Evolutionary conservation across 139 green algal species (phyloP).

Genomic region (Zygnema circumcarinatum): DNA sequence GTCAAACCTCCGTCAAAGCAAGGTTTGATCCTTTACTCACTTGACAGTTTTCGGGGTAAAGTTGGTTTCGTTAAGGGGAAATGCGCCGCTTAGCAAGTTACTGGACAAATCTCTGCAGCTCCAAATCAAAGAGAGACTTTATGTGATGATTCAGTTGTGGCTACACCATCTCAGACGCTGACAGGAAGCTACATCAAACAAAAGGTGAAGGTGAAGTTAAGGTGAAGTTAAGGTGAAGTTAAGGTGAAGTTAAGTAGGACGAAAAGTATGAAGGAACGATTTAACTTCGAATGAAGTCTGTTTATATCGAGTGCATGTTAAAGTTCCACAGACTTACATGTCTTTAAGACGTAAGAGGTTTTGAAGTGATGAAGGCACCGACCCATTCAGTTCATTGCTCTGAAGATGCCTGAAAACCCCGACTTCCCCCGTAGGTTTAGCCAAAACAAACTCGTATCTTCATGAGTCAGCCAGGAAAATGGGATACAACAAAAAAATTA

Average conservation of each 20-base stretch:
- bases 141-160: not conserved
- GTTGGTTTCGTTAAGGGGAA: not conserved
- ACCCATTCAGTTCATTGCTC: constrained; percentile 19
- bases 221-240: no score
- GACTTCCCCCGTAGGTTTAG: not conserved
- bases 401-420: constrained; percentile 17
- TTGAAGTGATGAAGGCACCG: not conserved
- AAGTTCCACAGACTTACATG: not conserved
- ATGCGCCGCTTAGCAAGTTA: not conserved
- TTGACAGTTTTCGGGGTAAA: not conserved
- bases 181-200: no score
- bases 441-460: not conserved
- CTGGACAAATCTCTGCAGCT: constrained; percentile 10
- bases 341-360: constrained; percentile 1
- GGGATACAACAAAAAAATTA: no score
- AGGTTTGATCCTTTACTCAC: no score
- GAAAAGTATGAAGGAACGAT: no score
- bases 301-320: no score
- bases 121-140: not conserved
- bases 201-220: no score
- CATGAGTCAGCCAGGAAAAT: no score
- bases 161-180: no score
- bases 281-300: no score
- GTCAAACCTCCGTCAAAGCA: no score
- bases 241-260: no score